These are phyloP conservation scores for Saccharomycopsis crataegensis DNA, from an alignment of 1,139 yeast genomes.

Conservation along the genomic window DNA sequence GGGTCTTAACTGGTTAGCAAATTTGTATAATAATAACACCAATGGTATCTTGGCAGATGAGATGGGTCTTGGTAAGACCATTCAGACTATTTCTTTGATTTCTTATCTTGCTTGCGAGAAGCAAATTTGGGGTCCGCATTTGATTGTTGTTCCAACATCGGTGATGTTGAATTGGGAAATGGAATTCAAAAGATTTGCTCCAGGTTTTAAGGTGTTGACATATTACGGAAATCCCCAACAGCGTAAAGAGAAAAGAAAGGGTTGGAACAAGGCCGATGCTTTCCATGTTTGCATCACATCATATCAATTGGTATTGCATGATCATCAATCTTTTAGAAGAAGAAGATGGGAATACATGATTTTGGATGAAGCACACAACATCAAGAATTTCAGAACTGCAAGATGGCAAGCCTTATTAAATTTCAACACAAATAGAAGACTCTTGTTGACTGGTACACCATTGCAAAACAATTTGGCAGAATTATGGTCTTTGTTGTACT, in stretches of 20 bases:
- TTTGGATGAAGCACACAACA: conserved; percentile 96
- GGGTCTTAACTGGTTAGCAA: conserved; percentile 96
- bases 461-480: conserved; percentile 88
- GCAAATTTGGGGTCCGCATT: conserved; percentile 96
- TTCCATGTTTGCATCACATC: conserved; percentile 97
- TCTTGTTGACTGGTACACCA: conserved; percentile 92
- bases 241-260: conserved; percentile 89
- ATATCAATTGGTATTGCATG: conserved; percentile 93
- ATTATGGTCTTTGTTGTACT: conserved; percentile 87
- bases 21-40: conserved; percentile 83
- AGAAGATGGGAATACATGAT: conserved; percentile 96
- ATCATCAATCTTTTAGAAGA: conserved; percentile 87
- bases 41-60: conserved; percentile 98
- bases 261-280: conserved; percentile 95
- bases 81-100: conserved; percentile 85
- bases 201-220: conserved; percentile 92
- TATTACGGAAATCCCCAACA: conserved; percentile 98
- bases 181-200: conserved; percentile 98
- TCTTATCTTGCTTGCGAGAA: conserved; percentile 90
- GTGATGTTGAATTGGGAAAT: conserved; percentile 99
- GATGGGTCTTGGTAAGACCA: conserved; percentile 97
- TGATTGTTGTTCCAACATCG: conserved; percentile 94
- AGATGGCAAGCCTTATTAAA: conserved; percentile 95
- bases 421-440: conserved; percentile 83
- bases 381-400: conserved; percentile 90